Evolutionary conservation across 1,284 basidiomycete species (phyloP).

Genomic region (Macrocystidia cucumis): DNA sequence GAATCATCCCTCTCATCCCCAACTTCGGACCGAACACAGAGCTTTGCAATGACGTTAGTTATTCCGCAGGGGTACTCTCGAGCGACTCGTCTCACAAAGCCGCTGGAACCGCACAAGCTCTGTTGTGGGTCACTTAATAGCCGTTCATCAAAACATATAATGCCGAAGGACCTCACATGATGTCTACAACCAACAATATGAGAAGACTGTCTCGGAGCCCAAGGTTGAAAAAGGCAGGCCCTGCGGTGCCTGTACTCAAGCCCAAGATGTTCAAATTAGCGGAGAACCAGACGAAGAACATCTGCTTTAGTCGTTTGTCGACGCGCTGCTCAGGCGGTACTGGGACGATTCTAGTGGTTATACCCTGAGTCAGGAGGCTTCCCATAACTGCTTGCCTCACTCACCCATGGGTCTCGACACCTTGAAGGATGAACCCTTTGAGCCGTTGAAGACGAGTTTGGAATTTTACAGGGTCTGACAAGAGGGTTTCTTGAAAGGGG

Average conservation of each 20-base stretch:
- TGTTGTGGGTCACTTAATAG: slow-evolving; percentile 6
- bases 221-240: slow-evolving; percentile 51
- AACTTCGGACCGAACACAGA: slow-evolving; percentile 26
- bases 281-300: slow-evolving; percentile 64
- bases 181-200: slow-evolving; percentile 44
- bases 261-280: slow-evolving; percentile 53
- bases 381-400: not conserved
- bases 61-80: not conserved
- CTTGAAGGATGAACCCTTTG: slow-evolving; percentile 11
- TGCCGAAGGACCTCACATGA: slow-evolving; percentile 35
- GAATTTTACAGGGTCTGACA: slow-evolving; percentile 5
- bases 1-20: slow-evolving; percentile 28
- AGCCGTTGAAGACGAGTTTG: too few species aligned
- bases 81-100: slow-evolving; percentile 41
- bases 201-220: slow-evolving; percentile 45
- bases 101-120: slow-evolving; percentile 32
- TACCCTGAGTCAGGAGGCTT: not conserved
- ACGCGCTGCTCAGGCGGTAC: slow-evolving; percentile 34
- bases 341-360: slow-evolving; percentile 39
- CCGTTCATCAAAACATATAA: not conserved
- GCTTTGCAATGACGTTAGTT: slow-evolving; percentile 10
- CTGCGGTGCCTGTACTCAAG: slow-evolving; percentile 46
- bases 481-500: too few species aligned
- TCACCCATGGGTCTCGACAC: slow-evolving; percentile 15
- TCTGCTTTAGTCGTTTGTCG: slow-evolving; percentile 49